Evolutionary conservation across 2,329 filamentous ascomycete genomes (phyloP).

Genomic region (Apiospora rasikravindrae): DNA sequence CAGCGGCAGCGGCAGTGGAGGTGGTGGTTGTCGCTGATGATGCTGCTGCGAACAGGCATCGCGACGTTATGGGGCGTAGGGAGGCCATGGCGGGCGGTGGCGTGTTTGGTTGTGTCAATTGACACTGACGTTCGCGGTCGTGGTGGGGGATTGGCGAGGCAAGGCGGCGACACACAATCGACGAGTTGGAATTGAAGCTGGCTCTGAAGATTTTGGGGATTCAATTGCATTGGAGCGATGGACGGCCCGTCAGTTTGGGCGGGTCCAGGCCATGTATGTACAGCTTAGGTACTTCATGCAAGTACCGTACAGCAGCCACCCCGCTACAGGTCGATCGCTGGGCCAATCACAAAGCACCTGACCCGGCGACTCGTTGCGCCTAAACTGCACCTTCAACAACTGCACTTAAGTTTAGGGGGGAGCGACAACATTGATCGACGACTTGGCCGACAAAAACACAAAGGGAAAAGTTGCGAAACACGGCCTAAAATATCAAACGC

Average conservation of each 20-base stretch:
- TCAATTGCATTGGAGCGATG: constrained; percentile 5
- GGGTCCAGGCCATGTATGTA: too few species aligned
- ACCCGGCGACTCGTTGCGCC: not conserved
- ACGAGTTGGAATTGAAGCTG: not conserved
- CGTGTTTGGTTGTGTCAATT: not conserved
- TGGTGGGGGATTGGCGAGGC: not conserved
- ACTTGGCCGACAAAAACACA: not conserved
- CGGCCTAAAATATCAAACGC: too few species aligned
- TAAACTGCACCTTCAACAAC: not conserved
- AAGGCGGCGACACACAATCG: constrained; percentile 3
- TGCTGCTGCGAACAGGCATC: constrained; percentile 20
- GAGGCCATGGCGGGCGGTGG: constrained; percentile 22
- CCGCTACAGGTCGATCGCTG: not conserved
- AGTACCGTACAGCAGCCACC: not conserved
- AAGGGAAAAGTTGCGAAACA: not conserved
- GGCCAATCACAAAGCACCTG: constrained; percentile 13
- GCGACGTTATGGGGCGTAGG: constrained; percentile 18
- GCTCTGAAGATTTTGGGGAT: not conserved
- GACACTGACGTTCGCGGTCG: not conserved
- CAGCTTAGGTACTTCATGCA: too few species aligned
- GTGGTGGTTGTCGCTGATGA: constrained; percentile 3
- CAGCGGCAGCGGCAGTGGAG: constrained; percentile 17
- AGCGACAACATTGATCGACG: not conserved
- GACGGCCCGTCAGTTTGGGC: not conserved
- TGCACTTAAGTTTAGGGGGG: not conserved